Base-by-base conservation (phyloP, 2,329 filamentous ascomycete genomes). In the Talaromyces sp. region DNA sequence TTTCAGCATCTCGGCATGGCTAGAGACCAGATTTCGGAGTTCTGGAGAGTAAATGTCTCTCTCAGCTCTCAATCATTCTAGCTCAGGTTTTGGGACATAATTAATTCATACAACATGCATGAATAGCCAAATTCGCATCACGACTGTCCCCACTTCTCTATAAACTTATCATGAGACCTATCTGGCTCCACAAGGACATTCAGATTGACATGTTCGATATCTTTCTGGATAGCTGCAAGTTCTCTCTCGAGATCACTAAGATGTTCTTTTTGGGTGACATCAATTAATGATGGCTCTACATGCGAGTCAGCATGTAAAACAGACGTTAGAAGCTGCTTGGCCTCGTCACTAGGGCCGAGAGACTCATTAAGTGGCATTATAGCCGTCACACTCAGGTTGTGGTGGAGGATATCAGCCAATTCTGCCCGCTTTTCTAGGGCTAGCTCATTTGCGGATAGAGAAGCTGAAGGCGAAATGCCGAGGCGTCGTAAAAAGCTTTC, bases 401-500 rank as follows among this genome's bases (percentile, higher is more conserved):
- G 67, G 10, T 76, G 63, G 13, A 69, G 69, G 13, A 63, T 45
- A 39, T 76, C 73, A 16, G 71, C 62, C 66, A 76, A 69, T 39
- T 74, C 69, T 19, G 68, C 59, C 60, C 71, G 70, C 65, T 76
- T 77, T 57, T 75, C 73, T 45, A 71, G 64, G 13, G 78, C 70
- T 5, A 67, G 62, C 13, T 66, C 64, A 1, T 27, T 27, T 31
- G 22, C 22, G 19, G 67, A 67, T 39, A 69, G 68, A 41, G 66
- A 66, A 49, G 47, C 27, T 31, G 56, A 14, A 4, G 70, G 65
- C 4, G 73, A 70, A 31, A 78, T 66, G 8, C 75, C 75, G 37
- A 76, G 65, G 22, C 76, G 75, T 52, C 77, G 75, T 62, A 78
- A 65, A 19, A 78, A 63, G 49, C 67, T 72, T 47, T 73, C 73